Evolutionary conservation across 768 basidiomycete genomes (phyloP).

Genomic region (Boletus barrowsii): DNA sequence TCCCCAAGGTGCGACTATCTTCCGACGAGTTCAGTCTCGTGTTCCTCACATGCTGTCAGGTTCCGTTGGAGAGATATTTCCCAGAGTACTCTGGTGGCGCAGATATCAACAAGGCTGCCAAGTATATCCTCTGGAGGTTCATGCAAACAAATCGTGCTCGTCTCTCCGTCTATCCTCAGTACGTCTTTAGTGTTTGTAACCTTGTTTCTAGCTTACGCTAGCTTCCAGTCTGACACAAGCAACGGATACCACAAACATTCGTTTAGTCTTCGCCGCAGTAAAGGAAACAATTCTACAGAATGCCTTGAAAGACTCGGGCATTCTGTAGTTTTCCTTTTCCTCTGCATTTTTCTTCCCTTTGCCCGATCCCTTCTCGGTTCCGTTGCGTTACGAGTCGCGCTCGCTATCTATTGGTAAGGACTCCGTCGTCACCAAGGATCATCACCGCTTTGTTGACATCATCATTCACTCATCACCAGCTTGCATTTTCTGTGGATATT

Average conservation of each 20-base stretch:
- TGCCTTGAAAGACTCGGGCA: slow-evolving; percentile 81
- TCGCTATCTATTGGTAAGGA: slow-evolving; percentile 29
- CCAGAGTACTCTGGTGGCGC: slow-evolving; percentile 86
- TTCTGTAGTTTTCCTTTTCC: slow-evolving; percentile 44
- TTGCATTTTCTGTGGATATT: slow-evolving; percentile 33
- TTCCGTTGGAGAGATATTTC: slow-evolving; percentile 76
- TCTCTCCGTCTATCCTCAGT: slow-evolving; percentile 91
- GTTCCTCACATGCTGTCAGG: slow-evolving; percentile 33
- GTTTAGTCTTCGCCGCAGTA: slow-evolving; percentile 80
- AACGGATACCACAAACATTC: slow-evolving; percentile 82
- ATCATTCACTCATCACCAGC: slow-evolving; percentile 4
- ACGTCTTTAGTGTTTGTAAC: slow-evolving; percentile 26
- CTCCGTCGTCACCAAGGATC: neutral
- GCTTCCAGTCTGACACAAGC: slow-evolving; percentile 72
- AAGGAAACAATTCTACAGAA: slow-evolving; percentile 94
- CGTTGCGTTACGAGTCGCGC: slow-evolving; percentile 11
- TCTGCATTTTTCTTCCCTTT: neutral
- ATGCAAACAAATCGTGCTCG: slow-evolving; percentile 86
- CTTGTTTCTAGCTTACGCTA: neutral
- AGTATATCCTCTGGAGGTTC: slow-evolving; percentile 93
- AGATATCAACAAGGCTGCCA: slow-evolving; percentile 92
- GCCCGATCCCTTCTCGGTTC: neutral
- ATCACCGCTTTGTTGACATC: neutral
- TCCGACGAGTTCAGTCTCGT: fast-evolving
- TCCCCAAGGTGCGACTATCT: slow-evolving; percentile 43